Evolutionary conservation across 495 filamentous ascomycete species (phyloP).

Genomic region (Ramalina intermedia): DNA sequence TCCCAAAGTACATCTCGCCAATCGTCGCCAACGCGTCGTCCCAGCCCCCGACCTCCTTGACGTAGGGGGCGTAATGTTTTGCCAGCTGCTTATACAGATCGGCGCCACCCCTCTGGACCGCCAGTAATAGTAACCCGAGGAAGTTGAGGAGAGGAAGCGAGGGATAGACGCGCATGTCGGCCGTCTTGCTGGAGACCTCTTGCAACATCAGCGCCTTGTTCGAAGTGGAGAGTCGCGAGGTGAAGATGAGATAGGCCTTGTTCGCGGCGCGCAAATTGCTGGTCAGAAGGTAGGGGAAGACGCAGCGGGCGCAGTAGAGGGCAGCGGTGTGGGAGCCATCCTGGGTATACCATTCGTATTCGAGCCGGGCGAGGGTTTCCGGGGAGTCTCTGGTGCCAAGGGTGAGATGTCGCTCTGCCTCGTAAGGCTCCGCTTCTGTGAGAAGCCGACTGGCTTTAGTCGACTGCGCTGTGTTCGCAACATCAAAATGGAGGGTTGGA

Average conservation of each 20-base stretch:
- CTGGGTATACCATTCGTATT: conserved; percentile 86
- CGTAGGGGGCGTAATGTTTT: conserved; percentile 62
- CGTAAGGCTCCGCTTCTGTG: conserved; percentile 72
- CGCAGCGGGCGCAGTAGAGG: conserved; percentile 74
- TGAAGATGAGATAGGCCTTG: conserved; percentile 67
- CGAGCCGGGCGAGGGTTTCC: conserved; percentile 60
- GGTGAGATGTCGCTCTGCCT: conserved; percentile 79
- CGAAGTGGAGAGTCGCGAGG: conserved; percentile 50
- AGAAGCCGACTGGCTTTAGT: neutral
- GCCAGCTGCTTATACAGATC: conserved; percentile 76
- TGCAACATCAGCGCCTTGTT: conserved; percentile 59
- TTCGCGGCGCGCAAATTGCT: conserved; percentile 84
- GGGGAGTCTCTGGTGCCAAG: conserved; percentile 84
- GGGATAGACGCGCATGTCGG: conserved; percentile 72
- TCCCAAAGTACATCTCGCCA: conserved; percentile 95
- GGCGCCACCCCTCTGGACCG: conserved; percentile 61
- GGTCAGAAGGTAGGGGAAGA: conserved; percentile 82
- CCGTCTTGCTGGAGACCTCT: conserved; percentile 59
- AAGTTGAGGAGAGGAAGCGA: conserved; percentile 84
- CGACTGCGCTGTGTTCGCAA: neutral
- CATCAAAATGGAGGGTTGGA: neutral
- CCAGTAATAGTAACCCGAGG: conserved; percentile 65
- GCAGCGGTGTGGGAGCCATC: conserved; percentile 82
- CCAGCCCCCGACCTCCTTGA: conserved; percentile 64
- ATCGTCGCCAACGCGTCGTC: conserved; percentile 73